Percentiles rank a stretch among this genome's conserved stretches.
These are phyloP conservation scores for Phytophthora megakarya DNA, from an alignment of 352 stramenopile species.

Conservation along the genomic window DNA sequence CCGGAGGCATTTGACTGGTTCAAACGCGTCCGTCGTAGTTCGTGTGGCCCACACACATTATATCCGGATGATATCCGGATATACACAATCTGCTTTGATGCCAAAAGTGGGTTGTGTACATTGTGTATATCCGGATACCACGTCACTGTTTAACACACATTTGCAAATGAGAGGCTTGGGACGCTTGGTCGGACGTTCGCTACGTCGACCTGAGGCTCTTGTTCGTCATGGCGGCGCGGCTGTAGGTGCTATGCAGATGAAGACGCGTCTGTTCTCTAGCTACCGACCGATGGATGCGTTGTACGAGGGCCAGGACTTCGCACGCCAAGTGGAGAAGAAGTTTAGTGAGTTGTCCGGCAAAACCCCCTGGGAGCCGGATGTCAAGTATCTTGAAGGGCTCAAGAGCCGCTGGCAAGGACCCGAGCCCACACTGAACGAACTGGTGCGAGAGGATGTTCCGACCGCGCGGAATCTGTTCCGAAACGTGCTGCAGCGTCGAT, in stretches of 20 bases:
- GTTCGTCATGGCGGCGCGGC: not conserved
- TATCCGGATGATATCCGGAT: slow-evolving; percentile 5
- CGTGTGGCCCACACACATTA: slow-evolving; percentile 9
- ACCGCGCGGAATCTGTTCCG: slow-evolving; percentile 77
- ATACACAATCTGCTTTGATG: not conserved
- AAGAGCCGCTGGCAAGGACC: slow-evolving; percentile 63
- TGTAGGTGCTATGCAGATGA: not conserved
- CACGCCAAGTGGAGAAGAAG: slow-evolving; percentile 73
- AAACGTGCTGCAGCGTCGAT: slow-evolving; percentile 79
- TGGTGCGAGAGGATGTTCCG: slow-evolving; percentile 81
- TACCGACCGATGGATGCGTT: slow-evolving; percentile 50
- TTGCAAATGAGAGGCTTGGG: slow-evolving; percentile 37
- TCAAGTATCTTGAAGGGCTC: slow-evolving; percentile 56
- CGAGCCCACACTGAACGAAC: slow-evolving; percentile 75
- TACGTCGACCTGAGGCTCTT: slow-evolving; percentile 23
- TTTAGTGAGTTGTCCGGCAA: slow-evolving; percentile 81
- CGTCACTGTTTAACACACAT: slow-evolving; percentile 9
- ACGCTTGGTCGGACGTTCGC: slow-evolving; percentile 11
- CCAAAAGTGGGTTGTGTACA: too few relatives aligned
- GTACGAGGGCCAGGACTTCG: slow-evolving; percentile 74
- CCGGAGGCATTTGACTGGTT: slow-evolving; percentile 54
- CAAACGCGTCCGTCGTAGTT: slow-evolving; percentile 26
- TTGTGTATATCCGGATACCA: slow-evolving; percentile 1
- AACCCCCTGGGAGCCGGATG: slow-evolving; percentile 75
- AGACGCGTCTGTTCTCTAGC: slow-evolving; percentile 15